Percentiles rank a stretch among this genome's conserved stretches.
phyloP scores from a whole-genome alignment of 2,329 filamentous ascomycete species.

The Sporothrix dimorphospora region DNA sequence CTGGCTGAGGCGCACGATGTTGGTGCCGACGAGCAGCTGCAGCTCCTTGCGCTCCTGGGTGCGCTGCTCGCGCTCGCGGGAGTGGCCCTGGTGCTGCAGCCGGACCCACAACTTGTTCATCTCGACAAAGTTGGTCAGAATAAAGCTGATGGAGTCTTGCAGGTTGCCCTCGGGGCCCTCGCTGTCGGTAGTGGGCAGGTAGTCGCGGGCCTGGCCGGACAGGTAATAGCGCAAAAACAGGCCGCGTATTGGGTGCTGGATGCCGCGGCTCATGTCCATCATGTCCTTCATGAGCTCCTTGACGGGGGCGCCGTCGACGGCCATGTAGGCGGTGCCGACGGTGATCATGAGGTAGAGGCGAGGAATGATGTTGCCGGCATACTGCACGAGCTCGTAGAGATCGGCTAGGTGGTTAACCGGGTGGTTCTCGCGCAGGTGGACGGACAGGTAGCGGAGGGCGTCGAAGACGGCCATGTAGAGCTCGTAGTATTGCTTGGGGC shows the following conservation, averaged over 20 bases:
- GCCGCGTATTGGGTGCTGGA: slow-evolving; percentile 94
- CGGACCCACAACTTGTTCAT: slow-evolving; percentile 99
- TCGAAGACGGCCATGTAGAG: slow-evolving; percentile 99
- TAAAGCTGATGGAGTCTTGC: slow-evolving; percentile 96
- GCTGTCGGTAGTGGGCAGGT: slow-evolving; percentile 76
- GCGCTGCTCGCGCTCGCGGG: slow-evolving; percentile 87
- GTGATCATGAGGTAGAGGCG: slow-evolving; percentile 99
- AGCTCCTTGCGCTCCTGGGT: slow-evolving; percentile 94
- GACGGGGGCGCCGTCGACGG: slow-evolving; percentile 94
- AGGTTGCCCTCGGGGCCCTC: slow-evolving; percentile 95
- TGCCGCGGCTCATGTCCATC: slow-evolving; percentile 99
- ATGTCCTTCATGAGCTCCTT: slow-evolving; percentile 99
- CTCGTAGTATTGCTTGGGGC: slow-evolving; percentile 99
- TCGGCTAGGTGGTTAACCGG: slow-evolving; percentile 97
- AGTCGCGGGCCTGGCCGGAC: slow-evolving; percentile 90
- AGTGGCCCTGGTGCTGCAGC: slow-evolving; percentile 95
- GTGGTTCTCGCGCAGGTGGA: slow-evolving; percentile 95
- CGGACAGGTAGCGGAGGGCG: slow-evolving; percentile 91
- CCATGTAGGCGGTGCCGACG: slow-evolving; percentile 98
- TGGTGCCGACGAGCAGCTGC: slow-evolving; percentile 93
- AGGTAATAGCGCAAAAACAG: slow-evolving; percentile 96
- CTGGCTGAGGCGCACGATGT: slow-evolving; percentile 92
- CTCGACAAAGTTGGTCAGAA: slow-evolving; percentile 97
- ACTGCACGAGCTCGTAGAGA: slow-evolving; percentile 92
- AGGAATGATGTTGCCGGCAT: slow-evolving; percentile 96